Percentiles rank a stretch among this genome's conserved stretches.
Evolutionary conservation across 441 rosid genomes (phyloP).

Genomic region (Euphorbia celastroides): DNA sequence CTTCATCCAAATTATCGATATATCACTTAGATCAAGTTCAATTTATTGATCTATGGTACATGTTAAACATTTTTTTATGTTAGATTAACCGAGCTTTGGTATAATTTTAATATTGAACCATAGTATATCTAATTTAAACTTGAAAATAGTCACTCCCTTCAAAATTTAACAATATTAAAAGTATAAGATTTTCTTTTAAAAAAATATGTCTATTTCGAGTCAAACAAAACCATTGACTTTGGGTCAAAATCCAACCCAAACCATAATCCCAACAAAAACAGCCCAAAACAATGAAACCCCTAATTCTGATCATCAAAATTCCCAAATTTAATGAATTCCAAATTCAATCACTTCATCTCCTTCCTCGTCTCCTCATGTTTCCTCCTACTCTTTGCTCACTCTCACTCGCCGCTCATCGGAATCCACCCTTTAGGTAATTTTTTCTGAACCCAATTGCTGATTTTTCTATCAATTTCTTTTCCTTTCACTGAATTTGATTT

Average conservation of each 20-base stretch:
- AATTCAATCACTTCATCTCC: not conserved
- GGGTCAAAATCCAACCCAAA: constrained; percentile 8
- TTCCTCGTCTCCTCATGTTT: constrained; percentile 15
- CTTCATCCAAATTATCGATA: no score
- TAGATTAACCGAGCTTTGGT: no score
- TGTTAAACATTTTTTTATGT: no score
- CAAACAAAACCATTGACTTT: not conserved
- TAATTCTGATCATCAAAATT: not conserved
- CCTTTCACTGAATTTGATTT: not conserved
- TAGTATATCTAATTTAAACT: no score
- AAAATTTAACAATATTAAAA: no score
- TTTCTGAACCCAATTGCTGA: constrained; percentile 10
- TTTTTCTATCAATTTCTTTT: constrained; percentile 2
- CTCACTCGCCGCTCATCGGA: constrained; percentile 39
- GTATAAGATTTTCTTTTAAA: no score
- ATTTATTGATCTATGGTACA: no score
- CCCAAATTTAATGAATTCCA: constrained; percentile 8
- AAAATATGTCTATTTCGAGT: no score
- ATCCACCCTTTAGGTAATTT: constrained; percentile 69
- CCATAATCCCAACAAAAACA: not conserved
- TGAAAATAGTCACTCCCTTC: no score
- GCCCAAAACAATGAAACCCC: not conserved
- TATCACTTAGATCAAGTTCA: no score
- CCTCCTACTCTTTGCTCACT: constrained; percentile 18
- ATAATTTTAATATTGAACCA: no score